Evolutionary conservation across 1,284 basidiomycete genomes (phyloP).

Genomic region (Caloboletus firmus): DNA sequence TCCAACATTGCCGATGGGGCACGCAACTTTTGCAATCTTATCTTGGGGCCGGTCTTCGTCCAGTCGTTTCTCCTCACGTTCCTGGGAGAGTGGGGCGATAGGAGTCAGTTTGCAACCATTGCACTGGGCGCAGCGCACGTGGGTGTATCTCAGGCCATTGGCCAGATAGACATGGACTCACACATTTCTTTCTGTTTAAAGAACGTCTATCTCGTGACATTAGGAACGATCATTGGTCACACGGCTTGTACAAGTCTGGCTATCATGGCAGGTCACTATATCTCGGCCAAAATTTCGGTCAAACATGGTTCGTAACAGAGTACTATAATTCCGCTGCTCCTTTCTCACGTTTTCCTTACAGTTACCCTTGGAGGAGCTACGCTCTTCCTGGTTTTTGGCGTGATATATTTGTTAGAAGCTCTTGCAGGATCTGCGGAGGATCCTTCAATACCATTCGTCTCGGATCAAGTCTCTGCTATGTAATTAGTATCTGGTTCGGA

Average conservation of each 20-base stretch:
- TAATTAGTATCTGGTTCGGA: slow-evolving; percentile 41
- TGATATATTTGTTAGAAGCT: slow-evolving; percentile 49
- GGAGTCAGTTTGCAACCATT: slow-evolving; percentile 97
- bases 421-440: slow-evolving; percentile 22
- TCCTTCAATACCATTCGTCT: slow-evolving; percentile 14
- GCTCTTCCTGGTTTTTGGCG: slow-evolving; percentile 64
- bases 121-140: slow-evolving; percentile 96
- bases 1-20: slow-evolving; percentile 53
- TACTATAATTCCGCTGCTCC: background rate
- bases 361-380: slow-evolving; percentile 51
- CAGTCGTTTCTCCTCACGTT: slow-evolving; percentile 96
- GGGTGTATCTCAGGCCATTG: slow-evolving; percentile 30
- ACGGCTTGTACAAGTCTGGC: slow-evolving; percentile 86
- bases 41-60: slow-evolving; percentile 92
- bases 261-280: slow-evolving; percentile 86
- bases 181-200: slow-evolving; percentile 22
- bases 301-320: slow-evolving; percentile 76
- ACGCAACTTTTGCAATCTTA: slow-evolving; percentile 79
- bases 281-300: slow-evolving; percentile 92
- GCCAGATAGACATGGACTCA: slow-evolving; percentile 5
- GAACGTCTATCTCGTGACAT: slow-evolving; percentile 76
- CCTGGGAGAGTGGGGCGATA: slow-evolving; percentile 97
- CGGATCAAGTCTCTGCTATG: slow-evolving; percentile 18
- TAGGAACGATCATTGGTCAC: slow-evolving; percentile 92
- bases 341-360: background rate